A percentile compares a stretch with the other conserved stretches of the same genome.
These are phyloP conservation scores for Astragalus membranaceus DNA, from an alignment of 306 rosid genomes.

Conservation along the genomic window DNA sequence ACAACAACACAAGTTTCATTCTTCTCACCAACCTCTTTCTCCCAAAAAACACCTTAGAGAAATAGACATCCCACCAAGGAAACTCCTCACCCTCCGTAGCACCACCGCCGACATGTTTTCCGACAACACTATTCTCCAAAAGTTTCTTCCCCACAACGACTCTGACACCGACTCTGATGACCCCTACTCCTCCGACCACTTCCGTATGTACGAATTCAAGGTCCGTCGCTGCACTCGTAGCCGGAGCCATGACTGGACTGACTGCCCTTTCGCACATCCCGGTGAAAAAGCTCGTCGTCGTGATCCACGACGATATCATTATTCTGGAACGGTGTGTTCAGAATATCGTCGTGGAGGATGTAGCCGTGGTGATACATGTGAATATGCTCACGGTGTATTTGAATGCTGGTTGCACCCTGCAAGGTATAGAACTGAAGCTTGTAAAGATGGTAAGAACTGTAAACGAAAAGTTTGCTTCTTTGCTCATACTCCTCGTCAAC, in stretches of 20 bases:
- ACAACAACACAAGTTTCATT: constrained; percentile 35
- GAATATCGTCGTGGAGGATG: constrained; percentile 80
- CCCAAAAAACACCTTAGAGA: constrained; percentile 33
- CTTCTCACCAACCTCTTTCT: constrained; percentile 32
- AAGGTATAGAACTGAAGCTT: constrained; percentile 88
- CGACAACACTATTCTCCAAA: constrained; percentile 49
- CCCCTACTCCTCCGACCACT: constrained; percentile 78
- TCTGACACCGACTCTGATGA: constrained; percentile 43
- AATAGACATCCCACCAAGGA: constrained; percentile 71
- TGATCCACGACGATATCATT: constrained; percentile 63
- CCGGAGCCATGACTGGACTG: constrained; percentile 98
- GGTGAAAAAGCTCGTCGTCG: constrained; percentile 90
- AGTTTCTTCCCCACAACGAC: constrained; percentile 51
- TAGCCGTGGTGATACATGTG: constrained; percentile 65
- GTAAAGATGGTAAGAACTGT: constrained; percentile 84
- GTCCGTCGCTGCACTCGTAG: constrained; percentile 83
- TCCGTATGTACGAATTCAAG: constrained; percentile 95
- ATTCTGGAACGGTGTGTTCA: constrained; percentile 67
- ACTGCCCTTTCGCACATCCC: constrained; percentile 87
- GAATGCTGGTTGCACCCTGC: constrained; percentile 98
- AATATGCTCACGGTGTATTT: constrained; percentile 75
- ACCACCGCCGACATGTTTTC: constrained; percentile 30
- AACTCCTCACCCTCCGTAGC: constrained; percentile 53
- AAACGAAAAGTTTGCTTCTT: constrained; percentile 87
- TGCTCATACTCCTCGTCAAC: constrained; percentile 84